Evolutionary conservation across 1,284 basidiomycete genomes (phyloP), one percentile per base, ranked within the genome.

Genomic region (Fomitiporia mediterranea): DNA sequence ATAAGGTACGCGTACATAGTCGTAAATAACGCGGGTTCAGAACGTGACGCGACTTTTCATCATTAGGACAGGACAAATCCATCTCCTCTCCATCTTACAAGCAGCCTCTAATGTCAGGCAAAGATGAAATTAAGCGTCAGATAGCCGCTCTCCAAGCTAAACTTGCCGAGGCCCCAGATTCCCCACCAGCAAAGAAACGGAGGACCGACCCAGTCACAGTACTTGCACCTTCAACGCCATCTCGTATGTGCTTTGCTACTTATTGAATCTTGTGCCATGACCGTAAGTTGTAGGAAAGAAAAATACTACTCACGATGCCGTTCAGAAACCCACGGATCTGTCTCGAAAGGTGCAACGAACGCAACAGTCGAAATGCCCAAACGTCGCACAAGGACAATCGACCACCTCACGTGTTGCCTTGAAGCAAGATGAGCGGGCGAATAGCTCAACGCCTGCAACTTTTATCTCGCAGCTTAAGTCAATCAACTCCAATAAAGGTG

Each of bases 151-250:
- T 81, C 34, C 70, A 80, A 51, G 67, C 69, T 0, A 74, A 81
- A 61, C 71, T 82, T 25, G 60, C 61, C 7, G 65, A 73, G 28
- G 52, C 67, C 4, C 67, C 69, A 2, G 64, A 66, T 32, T 40
- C 53, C 8, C 69, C 70, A 19, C 60, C 66, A 5, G 78, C 81
- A 5, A 78, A 80, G 11, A 81, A 82, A 66, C 72, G 80, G 58
- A 82, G 76, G 64, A 69, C 72, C 47, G 61, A 67, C 13, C 72
- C 74, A 21, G 61, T 70, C 6, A 68, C 68, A 1, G 63, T 81
- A 5, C 68, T 89, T 3, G 85, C 77, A 1, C 85, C 85, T 23
- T 70, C 79, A 0, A 87, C 86, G 2, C 87, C 86, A 15, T 86
- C 86, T 43, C 85, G 86, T 88, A 61, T 67, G 80, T 68, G 13